phyloP scores from a whole-genome alignment of 352 stramenopile species.

The Phytophthora chlamydospora region DNA sequence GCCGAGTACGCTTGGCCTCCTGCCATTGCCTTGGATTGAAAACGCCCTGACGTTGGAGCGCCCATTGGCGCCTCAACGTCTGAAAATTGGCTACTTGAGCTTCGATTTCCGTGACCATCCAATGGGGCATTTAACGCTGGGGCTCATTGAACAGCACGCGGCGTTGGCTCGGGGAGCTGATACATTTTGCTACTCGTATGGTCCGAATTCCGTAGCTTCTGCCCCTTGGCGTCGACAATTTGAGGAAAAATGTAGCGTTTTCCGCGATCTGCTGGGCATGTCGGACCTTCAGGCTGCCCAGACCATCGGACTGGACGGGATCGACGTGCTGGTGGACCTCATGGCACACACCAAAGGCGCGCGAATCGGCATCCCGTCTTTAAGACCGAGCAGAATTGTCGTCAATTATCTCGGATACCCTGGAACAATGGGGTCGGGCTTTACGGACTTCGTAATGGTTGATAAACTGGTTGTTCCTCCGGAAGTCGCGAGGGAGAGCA shows the following conservation, averaged over 20 bases:
- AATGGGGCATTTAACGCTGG: conserved; percentile 91
- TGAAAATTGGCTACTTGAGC: conserved; percentile 88
- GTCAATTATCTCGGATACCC: conserved; percentile 94
- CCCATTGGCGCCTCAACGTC: conserved; percentile 38
- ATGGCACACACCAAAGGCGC: conserved; percentile 92
- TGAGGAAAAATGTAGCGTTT: conserved; percentile 52
- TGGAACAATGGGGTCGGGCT: conserved; percentile 79
- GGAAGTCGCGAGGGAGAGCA: conserved; percentile 43
- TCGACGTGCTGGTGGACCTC: conserved; percentile 92
- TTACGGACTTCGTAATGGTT: conserved; percentile 82
- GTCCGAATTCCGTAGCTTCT: conserved; percentile 67
- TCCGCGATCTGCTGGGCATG: conserved; percentile 63
- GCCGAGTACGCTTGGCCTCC: conserved; percentile 37
- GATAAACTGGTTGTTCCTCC: conserved; percentile 73
- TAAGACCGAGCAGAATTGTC: conserved; percentile 64
- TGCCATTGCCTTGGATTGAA: conserved; percentile 23
- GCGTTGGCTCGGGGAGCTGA: conserved; percentile 44
- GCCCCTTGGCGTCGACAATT: conserved; percentile 58
- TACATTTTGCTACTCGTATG: conserved; percentile 84
- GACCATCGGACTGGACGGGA: conserved; percentile 54
- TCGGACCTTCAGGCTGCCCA: conserved; percentile 63
- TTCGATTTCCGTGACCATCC: conserved; percentile 93
- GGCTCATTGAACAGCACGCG: conserved; percentile 81
- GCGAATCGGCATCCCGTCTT: conserved; percentile 61
- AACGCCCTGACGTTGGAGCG: conserved; percentile 12